Evolutionary conservation across 441 rosid species (phyloP).

Genomic region (Brassica hybrid): DNA sequence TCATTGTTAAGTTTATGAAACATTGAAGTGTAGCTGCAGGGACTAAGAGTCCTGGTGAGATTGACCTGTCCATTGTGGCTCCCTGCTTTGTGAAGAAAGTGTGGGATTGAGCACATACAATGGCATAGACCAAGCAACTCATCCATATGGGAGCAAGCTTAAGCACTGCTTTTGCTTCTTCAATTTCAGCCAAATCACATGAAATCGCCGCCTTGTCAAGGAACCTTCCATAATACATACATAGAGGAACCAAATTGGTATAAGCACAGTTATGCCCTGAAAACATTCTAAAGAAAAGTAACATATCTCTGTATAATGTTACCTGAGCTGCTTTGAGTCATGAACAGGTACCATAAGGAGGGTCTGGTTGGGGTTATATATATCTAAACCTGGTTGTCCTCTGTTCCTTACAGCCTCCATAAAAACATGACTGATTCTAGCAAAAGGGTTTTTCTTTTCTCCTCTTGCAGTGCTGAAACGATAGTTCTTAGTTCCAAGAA

Average conservation of each 20-base stretch:
- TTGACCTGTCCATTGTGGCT: conserved; percentile 52
- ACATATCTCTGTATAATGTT: not conserved
- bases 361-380: not conserved
- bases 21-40: conserved; percentile 63
- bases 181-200: conserved; percentile 46
- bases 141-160: conserved; percentile 56
- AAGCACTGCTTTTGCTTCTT: conserved; percentile 50
- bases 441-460: conserved; percentile 2
- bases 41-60: conserved; percentile 41
- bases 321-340: not conserved
- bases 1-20: conserved; percentile 44
- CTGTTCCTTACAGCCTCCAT: conserved; percentile 1
- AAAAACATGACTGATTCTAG: not conserved
- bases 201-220: conserved; percentile 46
- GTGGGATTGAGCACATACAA: conserved; percentile 48
- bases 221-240: conserved; percentile 40
- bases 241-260: not conserved
- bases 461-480: conserved; percentile 1
- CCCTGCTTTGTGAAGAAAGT: conserved; percentile 62
- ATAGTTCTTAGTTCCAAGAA: not conserved
- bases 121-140: conserved; percentile 47
- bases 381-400: not conserved
- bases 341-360: not conserved
- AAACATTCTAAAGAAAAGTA: conserved; percentile 9
- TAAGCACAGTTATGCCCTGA: conserved; percentile 39